Evolutionary conservation across 345 rosid genomes (phyloP).

Genomic region (Dovyalis caffra): DNA sequence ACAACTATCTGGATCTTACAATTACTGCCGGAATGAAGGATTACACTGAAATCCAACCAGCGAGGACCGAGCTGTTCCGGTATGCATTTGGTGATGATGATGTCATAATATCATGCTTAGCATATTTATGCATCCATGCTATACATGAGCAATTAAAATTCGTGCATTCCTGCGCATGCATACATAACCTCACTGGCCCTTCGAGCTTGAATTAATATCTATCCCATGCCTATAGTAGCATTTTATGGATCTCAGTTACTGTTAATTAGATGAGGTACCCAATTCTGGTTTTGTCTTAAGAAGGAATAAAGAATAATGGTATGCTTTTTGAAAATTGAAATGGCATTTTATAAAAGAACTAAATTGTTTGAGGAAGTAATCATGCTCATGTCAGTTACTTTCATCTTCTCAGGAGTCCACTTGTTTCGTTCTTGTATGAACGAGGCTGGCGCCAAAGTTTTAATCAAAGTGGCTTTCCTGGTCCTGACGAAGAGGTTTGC

Average conservation of each 20-base stretch:
- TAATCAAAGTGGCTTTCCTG: slow-evolving; percentile 81
- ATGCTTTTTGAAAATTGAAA: background rate
- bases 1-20: slow-evolving; percentile 75
- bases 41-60: slow-evolving; percentile 68
- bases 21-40: slow-evolving; percentile 64
- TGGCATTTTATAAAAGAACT: background rate
- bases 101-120: background rate
- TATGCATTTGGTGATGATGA: slow-evolving; percentile 23
- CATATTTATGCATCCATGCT: background rate
- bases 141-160: background rate
- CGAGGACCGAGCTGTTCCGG: slow-evolving; percentile 78
- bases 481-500: slow-evolving; percentile 87
- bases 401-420: slow-evolving; percentile 66
- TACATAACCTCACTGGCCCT: background rate
- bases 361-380: background rate
- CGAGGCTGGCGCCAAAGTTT: slow-evolving; percentile 96
- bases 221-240: background rate
- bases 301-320: background rate
- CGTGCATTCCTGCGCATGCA: background rate
- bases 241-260: background rate
- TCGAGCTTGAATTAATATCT: background rate
- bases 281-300: background rate
- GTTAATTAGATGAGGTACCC: background rate
- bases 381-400: slow-evolving; percentile 3
- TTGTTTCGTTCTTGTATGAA: slow-evolving; percentile 88